Base-by-base conservation (phyloP, 2,329 filamentous ascomycete species). In the Venturia oleaginea region DNA sequence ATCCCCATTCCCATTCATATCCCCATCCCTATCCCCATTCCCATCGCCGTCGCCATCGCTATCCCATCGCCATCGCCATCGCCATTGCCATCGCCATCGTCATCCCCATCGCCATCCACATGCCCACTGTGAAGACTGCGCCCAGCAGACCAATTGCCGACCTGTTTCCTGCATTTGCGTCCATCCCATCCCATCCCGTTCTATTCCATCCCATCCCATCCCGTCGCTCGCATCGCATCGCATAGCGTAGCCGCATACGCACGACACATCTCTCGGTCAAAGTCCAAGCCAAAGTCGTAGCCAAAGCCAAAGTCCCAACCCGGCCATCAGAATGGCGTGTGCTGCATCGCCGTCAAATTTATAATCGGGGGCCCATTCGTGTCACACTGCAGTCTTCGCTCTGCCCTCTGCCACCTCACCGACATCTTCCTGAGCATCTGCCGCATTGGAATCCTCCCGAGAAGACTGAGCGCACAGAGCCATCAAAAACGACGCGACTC, bases 251-350 rank as follows among this genome's bases (percentile, higher is more conserved):
- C 30, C 30, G 51, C 51, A 34, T 57, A 57, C 51, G n/a, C 51
- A n/a, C 51, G 51, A 57, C 51, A 34, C 51, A 57, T 34, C 17
- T 22, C 51, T 34, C 27, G 30, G n/a, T 46, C 11, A 10, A 7
- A 48, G 43, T 48, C 43, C 22, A 11, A n/a, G 1, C n/a, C 40
- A 13, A 43, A 43, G 17, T 43, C 40, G n/a, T n/a, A n/a, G n/a
- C n/a, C n/a, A n/a, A n/a, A n/a, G n/a, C n/a, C n/a, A n/a, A 19
- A 19, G 22, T 57, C 51, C 27, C 51, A 37, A 34, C n/a, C 11
- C 48, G 48, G 27, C 48, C 48, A 32, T 13, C 51, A 57, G 51
- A n/a, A 57, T 57, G 51, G 51, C 51, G 51, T 57, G 51, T 57
- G 51, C 7, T 34, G 27, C 15, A 57, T 57, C 51, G 30, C n/a